These are phyloP conservation scores for Cercospora canescens DNA, from an alignment of 2,329 filamentous ascomycete species.

Conservation along the genomic window DNA sequence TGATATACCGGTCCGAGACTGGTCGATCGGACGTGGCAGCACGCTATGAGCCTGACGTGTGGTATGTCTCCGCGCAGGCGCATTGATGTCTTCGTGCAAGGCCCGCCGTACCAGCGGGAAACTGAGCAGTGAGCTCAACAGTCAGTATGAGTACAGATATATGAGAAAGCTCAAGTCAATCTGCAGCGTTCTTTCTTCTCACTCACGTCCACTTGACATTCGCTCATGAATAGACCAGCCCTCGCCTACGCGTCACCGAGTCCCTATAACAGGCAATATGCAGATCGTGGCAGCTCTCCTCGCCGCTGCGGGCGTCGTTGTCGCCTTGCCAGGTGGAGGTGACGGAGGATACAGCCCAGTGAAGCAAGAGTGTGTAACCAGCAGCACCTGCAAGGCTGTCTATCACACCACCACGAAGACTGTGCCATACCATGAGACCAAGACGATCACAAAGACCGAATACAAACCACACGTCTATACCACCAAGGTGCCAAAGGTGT, in stretches of 20 bases:
- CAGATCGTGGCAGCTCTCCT: slow-evolving; percentile 18
- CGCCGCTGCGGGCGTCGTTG: slow-evolving; percentile 17
- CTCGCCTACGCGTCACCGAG: neutral
- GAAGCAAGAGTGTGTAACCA: slow-evolving; percentile 17
- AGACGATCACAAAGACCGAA: slow-evolving; percentile 19
- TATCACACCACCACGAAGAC: slow-evolving; percentile 20
- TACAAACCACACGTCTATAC: slow-evolving; percentile 16
- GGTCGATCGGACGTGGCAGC: neutral
- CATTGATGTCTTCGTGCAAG: neutral
- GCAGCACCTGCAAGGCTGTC: slow-evolving; percentile 18
- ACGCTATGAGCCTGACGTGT: neutral
- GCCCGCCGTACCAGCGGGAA: neutral
- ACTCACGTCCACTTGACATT: neutral
- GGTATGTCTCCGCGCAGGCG: neutral
- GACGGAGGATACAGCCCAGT: slow-evolving; percentile 1
- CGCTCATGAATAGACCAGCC: neutral
- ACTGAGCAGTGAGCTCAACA: neutral
- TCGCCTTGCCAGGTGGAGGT: slow-evolving; percentile 18
- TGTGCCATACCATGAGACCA: slow-evolving; percentile 16
- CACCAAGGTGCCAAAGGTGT: slow-evolving; percentile 12
- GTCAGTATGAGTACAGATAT: neutral
- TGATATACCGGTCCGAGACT: neutral
- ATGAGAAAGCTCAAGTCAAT: neutral
- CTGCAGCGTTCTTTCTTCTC: neutral
- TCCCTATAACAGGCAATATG: slow-evolving; percentile 10